Conservation (phyloP, 2,329 filamentous ascomycete species). For the Trichoderma sp. region DNA sequence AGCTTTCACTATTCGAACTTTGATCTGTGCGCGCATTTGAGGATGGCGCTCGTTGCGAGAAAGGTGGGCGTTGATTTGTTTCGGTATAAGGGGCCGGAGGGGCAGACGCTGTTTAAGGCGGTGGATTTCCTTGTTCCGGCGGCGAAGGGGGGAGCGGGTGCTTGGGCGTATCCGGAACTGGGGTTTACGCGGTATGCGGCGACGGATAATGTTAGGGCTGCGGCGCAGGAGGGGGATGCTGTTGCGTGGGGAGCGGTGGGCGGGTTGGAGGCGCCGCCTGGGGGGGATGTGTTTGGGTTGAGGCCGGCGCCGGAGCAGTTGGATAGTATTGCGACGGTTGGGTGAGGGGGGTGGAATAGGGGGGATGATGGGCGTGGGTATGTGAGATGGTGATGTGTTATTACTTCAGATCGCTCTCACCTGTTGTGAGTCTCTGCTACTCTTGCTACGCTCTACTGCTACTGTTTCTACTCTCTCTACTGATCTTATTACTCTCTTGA, state of each 20-base stretch:
- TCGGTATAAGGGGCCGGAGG: slow-evolving; percentile 32
- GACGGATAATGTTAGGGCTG: slow-evolving; percentile 35
- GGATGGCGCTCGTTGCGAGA: slow-evolving; percentile 30
- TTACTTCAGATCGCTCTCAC: too few species aligned
- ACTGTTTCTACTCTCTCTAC: too few species aligned
- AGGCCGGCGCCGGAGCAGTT: slow-evolving; percentile 37
- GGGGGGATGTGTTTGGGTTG: slow-evolving; percentile 35
- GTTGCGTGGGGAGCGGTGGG: slow-evolving; percentile 29
- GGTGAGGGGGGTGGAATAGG: not conserved
- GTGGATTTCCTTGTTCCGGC: slow-evolving; percentile 35
- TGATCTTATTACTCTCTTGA: too few species aligned
- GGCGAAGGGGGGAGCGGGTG: slow-evolving; percentile 28
- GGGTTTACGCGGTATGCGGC: slow-evolving; percentile 34
- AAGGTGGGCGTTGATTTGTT: slow-evolving; percentile 34
- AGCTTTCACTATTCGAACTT: slow-evolving; percentile 39
- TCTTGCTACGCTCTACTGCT: too few species aligned
- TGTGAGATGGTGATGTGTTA: too few species aligned
- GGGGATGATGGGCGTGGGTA: too few species aligned
- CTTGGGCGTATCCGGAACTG: slow-evolving; percentile 34
- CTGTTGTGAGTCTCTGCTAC: too few species aligned
- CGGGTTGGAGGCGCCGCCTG: slow-evolving; percentile 30
- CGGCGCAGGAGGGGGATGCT: slow-evolving; percentile 33
- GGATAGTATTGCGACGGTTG: slow-evolving; percentile 32
- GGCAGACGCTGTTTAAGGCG: slow-evolving; percentile 33
- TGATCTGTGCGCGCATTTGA: slow-evolving; percentile 32